A percentile compares a stretch with the other conserved stretches of the same genome.
phyloP scores from a whole-genome alignment of 2,329 filamentous ascomycete species.

The Aureobasidium mangrovei region DNA sequence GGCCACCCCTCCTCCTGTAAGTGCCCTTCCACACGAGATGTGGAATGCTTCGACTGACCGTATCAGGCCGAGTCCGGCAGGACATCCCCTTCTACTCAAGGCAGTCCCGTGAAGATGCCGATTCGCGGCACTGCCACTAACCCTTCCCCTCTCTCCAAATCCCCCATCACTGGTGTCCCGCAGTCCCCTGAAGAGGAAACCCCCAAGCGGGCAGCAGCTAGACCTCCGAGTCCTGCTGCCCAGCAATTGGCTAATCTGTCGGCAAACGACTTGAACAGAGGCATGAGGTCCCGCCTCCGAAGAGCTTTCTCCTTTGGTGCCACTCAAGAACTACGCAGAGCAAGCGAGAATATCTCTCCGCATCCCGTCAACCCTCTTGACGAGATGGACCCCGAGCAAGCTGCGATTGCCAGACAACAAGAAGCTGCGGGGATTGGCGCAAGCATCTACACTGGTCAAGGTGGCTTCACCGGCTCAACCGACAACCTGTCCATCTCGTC shows the following conservation, averaged over 20 bases:
- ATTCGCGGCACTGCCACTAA: conserved; percentile 31
- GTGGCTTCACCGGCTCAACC: conserved; percentile 80
- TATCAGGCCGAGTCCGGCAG: conserved; percentile 16
- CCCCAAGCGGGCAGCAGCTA: conserved; percentile 12
- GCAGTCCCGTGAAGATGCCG: conserved; percentile 22
- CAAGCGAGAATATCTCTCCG: conserved; percentile 46
- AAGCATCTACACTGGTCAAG: conserved; percentile 83
- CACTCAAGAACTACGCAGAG: conserved; percentile 77
- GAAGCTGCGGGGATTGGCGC: conserved; percentile 86
- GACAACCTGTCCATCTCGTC: conserved; percentile 91
- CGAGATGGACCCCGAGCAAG: conserved; percentile 68
- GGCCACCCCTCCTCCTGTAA: conserved; percentile 15
- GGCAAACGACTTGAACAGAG: conserved; percentile 66
- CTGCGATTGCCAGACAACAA: conserved; percentile 82
- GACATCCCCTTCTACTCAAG: conserved; percentile 12
- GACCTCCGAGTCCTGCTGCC: conserved; percentile 58
- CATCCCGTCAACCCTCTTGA: conserved; percentile 22
- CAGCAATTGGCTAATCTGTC: conserved; percentile 81
- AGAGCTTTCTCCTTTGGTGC: conserved; percentile 96
- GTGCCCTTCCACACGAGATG: background rate
- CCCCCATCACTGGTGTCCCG: conserved; percentile 10
- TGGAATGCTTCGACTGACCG: background rate
- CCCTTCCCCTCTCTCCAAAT: conserved; percentile 40
- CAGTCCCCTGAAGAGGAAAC: conserved; percentile 11
- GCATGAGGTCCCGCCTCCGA: conserved; percentile 78